These are phyloP conservation scores for Barnettozyma wickerhamii DNA, from an alignment of 805 yeast species.

Conservation along the genomic window DNA sequence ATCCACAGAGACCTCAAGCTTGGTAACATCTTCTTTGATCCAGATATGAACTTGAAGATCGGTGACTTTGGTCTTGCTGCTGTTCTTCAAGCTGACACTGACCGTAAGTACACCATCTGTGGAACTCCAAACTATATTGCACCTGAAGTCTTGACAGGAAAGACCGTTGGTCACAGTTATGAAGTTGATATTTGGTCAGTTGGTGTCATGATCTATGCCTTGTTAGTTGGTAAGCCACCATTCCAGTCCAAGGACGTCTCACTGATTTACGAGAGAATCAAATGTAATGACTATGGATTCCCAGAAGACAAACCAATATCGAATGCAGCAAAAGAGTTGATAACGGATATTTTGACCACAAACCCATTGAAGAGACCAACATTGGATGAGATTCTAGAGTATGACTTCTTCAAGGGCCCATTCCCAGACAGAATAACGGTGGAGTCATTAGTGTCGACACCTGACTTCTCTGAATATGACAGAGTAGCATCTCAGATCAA, in stretches of 20 bases:
- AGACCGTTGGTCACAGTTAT: constrained; percentile 82
- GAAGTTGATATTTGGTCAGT: constrained; percentile 98
- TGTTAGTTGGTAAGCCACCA: constrained; percentile 93
- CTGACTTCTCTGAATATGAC: constrained; percentile 52
- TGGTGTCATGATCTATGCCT: constrained; percentile 94
- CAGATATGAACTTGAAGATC: constrained; percentile 87
- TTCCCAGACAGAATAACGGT: constrained; percentile 72
- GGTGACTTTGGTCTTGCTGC: constrained; percentile 99
- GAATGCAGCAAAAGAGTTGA: constrained; percentile 66
- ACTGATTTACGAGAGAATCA: constrained; percentile 87
- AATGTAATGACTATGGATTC: constrained; percentile 71
- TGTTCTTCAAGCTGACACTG: constrained; percentile 64
- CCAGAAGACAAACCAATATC: constrained; percentile 68
- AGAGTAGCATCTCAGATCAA: constrained; percentile 61
- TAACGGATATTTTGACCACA: constrained; percentile 66
- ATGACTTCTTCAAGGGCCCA: constrained; percentile 82
- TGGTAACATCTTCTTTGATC: constrained; percentile 93
- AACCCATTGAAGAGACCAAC: constrained; percentile 82
- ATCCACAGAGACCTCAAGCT: constrained; percentile 94
- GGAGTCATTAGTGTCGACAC: constrained; percentile 57
- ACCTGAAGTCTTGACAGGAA: constrained; percentile 93
- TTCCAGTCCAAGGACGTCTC: constrained; percentile 95
- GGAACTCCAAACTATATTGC: constrained; percentile 99
- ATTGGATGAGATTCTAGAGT: constrained; percentile 70
- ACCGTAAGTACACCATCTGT: constrained; percentile 88